Percentiles rank a stretch among this genome's conserved stretches.
phyloP scores from a whole-genome alignment of 305 asterid genomes.

The Fraxinus velutina region DNA sequence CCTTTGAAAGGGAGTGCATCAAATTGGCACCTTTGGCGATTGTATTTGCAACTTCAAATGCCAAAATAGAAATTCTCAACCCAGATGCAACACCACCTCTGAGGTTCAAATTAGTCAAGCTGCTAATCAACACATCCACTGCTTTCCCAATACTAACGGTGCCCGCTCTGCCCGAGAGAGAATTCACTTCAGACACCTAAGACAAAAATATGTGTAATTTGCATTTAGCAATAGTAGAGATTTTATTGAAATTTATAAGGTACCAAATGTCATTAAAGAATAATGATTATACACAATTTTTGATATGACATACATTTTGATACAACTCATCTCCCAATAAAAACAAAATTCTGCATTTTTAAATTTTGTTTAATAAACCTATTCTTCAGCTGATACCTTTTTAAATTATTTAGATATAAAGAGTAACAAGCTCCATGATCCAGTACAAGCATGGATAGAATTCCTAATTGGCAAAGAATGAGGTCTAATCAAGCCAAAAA shows the following conservation, averaged over 20 bases:
- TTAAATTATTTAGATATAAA: neutral
- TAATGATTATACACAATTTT: neutral
- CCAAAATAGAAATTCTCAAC: conserved; percentile 69
- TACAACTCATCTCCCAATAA: neutral
- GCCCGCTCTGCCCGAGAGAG: conserved; percentile 85
- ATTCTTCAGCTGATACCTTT: neutral
- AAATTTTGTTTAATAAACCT: neutral
- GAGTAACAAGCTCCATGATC: neutral
- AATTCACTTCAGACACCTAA: conserved; percentile 89
- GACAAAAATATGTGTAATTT: conserved; percentile 7
- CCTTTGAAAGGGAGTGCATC: conserved; percentile 72
- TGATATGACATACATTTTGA: neutral
- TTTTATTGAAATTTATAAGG: neutral
- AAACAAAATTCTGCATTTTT: neutral
- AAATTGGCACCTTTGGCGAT: conserved; percentile 87
- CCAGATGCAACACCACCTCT: conserved; percentile 80
- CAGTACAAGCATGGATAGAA: neutral
- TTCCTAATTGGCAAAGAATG: neutral
- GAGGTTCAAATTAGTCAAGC: conserved; percentile 84
- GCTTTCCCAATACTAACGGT: conserved; percentile 84
- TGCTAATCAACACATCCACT: conserved; percentile 73
- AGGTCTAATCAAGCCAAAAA: neutral
- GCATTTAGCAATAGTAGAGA: neutral
- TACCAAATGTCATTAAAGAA: neutral
- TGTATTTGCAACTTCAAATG: conserved; percentile 96